Percentiles rank a stretch among this genome's conserved stretches.
Conservation (phyloP, 176 grass and related monocot genomes). For the Aegilops tauschii region DNA sequence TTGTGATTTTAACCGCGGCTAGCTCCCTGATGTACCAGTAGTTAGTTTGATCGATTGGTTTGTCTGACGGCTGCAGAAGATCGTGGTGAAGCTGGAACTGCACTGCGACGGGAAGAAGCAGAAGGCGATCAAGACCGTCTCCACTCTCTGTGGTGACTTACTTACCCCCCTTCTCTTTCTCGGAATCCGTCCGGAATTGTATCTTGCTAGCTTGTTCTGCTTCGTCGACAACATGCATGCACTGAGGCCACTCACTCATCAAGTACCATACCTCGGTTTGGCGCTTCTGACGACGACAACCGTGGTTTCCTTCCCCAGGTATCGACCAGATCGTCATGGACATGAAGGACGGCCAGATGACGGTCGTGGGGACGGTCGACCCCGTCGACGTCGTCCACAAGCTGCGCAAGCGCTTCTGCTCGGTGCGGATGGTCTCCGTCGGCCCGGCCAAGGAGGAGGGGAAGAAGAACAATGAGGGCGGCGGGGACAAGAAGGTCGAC, state of each 20-base stretch:
- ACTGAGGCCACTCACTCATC: too few relatives aligned
- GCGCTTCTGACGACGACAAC: background rate
- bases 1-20: background rate
- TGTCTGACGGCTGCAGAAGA: constrained; percentile 38
- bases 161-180: too few relatives aligned
- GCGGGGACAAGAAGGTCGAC: too few relatives aligned
- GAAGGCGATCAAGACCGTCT: constrained; percentile 65
- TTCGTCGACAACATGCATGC: too few relatives aligned
- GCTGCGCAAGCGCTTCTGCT: constrained; percentile 40
- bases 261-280: background rate
- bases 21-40: too few relatives aligned
- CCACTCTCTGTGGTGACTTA: constrained; percentile 46
- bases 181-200: too few relatives aligned
- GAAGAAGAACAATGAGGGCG: background rate
- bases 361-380: background rate
- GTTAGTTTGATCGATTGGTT: background rate
- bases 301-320: background rate
- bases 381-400: background rate
- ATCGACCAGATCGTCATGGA: background rate
- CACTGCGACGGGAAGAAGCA: constrained; percentile 70
- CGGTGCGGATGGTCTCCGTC: constrained; percentile 34
- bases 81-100: constrained; percentile 19
- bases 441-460: constrained; percentile 60
- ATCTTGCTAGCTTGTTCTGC: background rate
- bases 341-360: background rate